Percentiles rank a stretch among this genome's conserved stretches.
These are phyloP conservation scores for Aspergillus affinis DNA, from an alignment of 495 filamentous ascomycete species.

Conservation along the genomic window DNA sequence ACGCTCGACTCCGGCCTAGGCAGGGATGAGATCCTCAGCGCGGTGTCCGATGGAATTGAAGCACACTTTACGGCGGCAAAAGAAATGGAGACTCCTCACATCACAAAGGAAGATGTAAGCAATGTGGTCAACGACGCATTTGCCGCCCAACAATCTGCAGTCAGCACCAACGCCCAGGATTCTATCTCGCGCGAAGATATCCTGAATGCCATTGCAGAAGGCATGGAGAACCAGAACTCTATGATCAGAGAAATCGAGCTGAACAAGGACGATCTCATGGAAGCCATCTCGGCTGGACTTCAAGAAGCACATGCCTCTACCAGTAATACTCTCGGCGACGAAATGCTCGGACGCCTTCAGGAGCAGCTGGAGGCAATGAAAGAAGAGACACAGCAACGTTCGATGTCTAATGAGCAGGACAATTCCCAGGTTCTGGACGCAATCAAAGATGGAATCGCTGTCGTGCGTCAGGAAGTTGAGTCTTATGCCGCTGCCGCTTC, in stretches of 20 bases:
- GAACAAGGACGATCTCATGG: constrained; percentile 62
- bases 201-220: constrained; percentile 57
- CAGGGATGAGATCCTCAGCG: constrained; percentile 46
- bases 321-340: constrained; percentile 53
- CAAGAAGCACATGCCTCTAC: constrained; percentile 49
- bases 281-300: constrained; percentile 62
- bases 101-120: constrained; percentile 50
- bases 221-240: constrained; percentile 49
- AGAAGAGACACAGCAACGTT: constrained; percentile 71
- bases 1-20: constrained; percentile 47
- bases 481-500: constrained; percentile 69
- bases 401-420: constrained; percentile 69
- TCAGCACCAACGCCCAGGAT: constrained; percentile 27
- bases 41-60: constrained; percentile 43
- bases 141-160: constrained; percentile 41
- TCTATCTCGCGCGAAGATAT: constrained; percentile 53
- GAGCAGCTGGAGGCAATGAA: constrained; percentile 74
- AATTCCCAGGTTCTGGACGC: constrained; percentile 82
- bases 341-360: constrained; percentile 71
- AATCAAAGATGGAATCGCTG: constrained; percentile 80
- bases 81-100: constrained; percentile 36
- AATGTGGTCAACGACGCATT: constrained; percentile 59
- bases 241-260: constrained; percentile 58
- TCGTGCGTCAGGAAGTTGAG: constrained; percentile 77
- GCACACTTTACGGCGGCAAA: constrained; percentile 41